Evolutionary conservation across 1,139 yeast species (phyloP).

Genomic region (Spathaspora sp.): DNA sequence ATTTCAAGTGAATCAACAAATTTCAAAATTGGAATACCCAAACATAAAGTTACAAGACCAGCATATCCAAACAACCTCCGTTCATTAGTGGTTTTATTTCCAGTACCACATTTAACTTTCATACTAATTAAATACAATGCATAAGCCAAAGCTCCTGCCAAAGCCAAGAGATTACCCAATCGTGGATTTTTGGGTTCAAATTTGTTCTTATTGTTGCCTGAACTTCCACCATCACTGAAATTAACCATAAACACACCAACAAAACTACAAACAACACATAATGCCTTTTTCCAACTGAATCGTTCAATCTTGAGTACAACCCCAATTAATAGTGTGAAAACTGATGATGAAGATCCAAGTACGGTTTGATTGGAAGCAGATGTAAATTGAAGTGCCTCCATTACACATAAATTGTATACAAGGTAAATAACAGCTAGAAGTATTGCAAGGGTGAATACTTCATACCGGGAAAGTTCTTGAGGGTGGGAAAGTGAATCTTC

Average conservation of each 20-base stretch:
- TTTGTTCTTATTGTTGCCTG: constrained; percentile 18
- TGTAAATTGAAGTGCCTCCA: constrained; percentile 46
- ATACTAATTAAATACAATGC: constrained; percentile 45
- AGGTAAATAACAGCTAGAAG: constrained; percentile 45
- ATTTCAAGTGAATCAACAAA: constrained; percentile 32
- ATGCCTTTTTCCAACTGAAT: constrained; percentile 40
- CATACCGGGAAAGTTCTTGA: constrained; percentile 24
- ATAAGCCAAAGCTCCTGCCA: constrained; percentile 48
- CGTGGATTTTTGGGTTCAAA: constrained; percentile 38
- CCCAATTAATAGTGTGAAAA: constrained; percentile 50
- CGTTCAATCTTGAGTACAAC: constrained; percentile 38
- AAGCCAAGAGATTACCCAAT: constrained; percentile 47
- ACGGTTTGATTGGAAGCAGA: constrained; percentile 56
- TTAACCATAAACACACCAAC: constrained; percentile 51
- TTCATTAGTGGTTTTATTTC: constrained; percentile 46
- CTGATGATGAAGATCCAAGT: constrained; percentile 50
- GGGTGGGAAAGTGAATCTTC: constrained; percentile 11
- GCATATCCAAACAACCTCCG: constrained; percentile 47
- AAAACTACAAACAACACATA: constrained; percentile 46
- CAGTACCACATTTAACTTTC: constrained; percentile 45
- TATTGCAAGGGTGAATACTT: constrained; percentile 35
- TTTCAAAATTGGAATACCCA: constrained; percentile 39
- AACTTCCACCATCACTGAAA: constrained; percentile 28
- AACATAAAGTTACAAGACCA: constrained; percentile 40
- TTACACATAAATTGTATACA: constrained; percentile 37